Evolutionary conservation across 192 early-diverging fungal genomes (phyloP).

Genomic region (Pilaira anomala): DNA sequence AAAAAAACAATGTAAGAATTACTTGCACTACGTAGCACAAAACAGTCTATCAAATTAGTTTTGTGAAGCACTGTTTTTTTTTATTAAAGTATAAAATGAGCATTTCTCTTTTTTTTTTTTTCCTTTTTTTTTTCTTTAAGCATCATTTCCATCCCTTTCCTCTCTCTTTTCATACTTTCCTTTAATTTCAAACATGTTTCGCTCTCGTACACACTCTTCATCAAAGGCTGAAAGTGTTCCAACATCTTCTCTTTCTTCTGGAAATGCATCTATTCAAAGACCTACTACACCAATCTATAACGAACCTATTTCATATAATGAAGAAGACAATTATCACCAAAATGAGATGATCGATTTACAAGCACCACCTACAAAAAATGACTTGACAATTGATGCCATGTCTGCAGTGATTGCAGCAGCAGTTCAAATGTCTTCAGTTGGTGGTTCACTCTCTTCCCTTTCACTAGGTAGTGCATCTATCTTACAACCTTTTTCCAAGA

Average conservation of each 20-base stretch:
- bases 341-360: constrained; percentile 18
- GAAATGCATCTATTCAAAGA: constrained; percentile 15
- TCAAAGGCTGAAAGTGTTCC: background rate
- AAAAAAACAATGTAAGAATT: background rate
- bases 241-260: constrained; percentile 11
- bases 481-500: background rate
- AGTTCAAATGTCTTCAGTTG: constrained; percentile 29
- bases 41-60: constrained; percentile 12
- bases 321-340: background rate
- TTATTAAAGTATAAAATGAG: background rate
- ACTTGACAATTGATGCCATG: constrained; percentile 36
- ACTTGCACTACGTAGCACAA: constrained; percentile 8
- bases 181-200: constrained; percentile 8
- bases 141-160: background rate
- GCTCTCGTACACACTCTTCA: background rate
- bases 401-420: constrained; percentile 38
- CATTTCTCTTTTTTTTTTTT: constrained; percentile 4
- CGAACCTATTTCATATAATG: background rate
- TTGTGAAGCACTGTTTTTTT: constrained; percentile 17
- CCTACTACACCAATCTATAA: background rate
- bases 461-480: constrained; percentile 36
- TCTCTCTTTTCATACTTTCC: background rate
- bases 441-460: constrained; percentile 26
- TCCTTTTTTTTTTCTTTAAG: constrained; percentile 4
- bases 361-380: background rate